These are phyloP conservation scores for Schwanniomyces yamadae DNA, from an alignment of 805 yeast genomes.

Conservation along the genomic window DNA sequence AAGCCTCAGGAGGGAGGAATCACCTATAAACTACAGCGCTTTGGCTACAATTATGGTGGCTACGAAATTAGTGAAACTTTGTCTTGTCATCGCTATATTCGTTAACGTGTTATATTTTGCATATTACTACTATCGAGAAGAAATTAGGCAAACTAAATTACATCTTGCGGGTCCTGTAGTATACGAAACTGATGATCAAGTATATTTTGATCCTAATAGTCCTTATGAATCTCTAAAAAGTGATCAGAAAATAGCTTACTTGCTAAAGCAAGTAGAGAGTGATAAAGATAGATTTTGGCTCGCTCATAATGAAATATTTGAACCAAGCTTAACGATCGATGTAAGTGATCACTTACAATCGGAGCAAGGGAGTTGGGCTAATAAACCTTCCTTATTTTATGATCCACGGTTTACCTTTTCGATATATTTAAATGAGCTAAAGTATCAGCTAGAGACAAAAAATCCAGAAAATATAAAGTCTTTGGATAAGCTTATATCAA, in stretches of 20 bases:
- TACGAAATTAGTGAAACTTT: slow-evolving; percentile 14
- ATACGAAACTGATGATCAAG: slow-evolving; percentile 21
- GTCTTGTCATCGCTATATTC: slow-evolving; percentile 18
- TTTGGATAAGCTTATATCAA: slow-evolving; percentile 12
- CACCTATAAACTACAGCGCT: too few relatives aligned
- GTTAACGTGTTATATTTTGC: slow-evolving; percentile 21
- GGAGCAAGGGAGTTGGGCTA: slow-evolving; percentile 8
- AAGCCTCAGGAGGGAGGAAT: too few relatives aligned
- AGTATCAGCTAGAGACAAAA: slow-evolving; percentile 16
- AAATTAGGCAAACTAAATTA: slow-evolving; percentile 14
- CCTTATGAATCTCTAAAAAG: slow-evolving; percentile 16
- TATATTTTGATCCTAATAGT: slow-evolving; percentile 12
- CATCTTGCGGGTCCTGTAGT: slow-evolving; percentile 12
- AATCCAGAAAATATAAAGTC: slow-evolving; percentile 12
- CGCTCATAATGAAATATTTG: slow-evolving; percentile 26
- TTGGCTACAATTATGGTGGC: slow-evolving; percentile 14
- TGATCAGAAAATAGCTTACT: slow-evolving; percentile 17
- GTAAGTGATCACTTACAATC: slow-evolving; percentile 18
- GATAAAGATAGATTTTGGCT: slow-evolving; percentile 30
- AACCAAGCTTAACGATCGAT: slow-evolving; percentile 17
- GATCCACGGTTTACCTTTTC: slow-evolving; percentile 57
- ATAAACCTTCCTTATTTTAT: slow-evolving; percentile 21
- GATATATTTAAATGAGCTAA: slow-evolving; percentile 42
- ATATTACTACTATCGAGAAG: slow-evolving; percentile 17
- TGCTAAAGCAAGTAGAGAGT: slow-evolving; percentile 17